These are phyloP conservation scores for Beauveria rudraprayagi DNA, from an alignment of 2,329 filamentous ascomycete genomes.

Conservation along the genomic window DNA sequence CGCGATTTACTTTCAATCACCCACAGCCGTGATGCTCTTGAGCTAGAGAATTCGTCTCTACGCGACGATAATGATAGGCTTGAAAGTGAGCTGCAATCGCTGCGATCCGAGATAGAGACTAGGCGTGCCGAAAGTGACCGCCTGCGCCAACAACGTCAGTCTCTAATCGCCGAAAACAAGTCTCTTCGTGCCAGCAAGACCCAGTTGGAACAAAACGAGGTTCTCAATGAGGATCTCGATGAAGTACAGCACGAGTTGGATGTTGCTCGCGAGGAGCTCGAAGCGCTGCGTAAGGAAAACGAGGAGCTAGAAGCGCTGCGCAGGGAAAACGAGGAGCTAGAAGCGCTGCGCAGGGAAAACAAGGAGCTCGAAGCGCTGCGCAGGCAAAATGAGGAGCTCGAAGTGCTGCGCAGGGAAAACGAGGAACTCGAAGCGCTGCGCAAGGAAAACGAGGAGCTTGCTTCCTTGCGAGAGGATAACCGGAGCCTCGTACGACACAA, in stretches of 20 bases:
- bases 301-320: too few species aligned
- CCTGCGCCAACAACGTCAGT: conserved; percentile 35
- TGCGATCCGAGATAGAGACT: conserved; percentile 33
- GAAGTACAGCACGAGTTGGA: conserved; percentile 34
- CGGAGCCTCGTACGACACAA: conserved; percentile 46
- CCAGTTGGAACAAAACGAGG: conserved; percentile 22
- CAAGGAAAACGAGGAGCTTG: conserved; percentile 4
- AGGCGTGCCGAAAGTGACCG: conserved; percentile 34
- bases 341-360: neutral
- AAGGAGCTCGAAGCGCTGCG: neutral
- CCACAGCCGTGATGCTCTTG: conserved; percentile 28
- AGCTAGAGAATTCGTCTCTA: conserved; percentile 34
- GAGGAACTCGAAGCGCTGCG: neutral
- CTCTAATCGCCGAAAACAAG: conserved; percentile 35
- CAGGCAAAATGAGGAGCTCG: neutral
- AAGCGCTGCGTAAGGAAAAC: too few species aligned
- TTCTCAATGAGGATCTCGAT: conserved; percentile 33
- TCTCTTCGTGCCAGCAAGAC: conserved; percentile 35
- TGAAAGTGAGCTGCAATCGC: conserved; percentile 26
- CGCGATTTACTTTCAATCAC: conserved; percentile 34
- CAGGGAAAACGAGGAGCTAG: neutral
- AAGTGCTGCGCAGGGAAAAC: neutral
- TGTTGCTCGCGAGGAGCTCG: conserved; percentile 20
- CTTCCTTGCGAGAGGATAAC: conserved; percentile 36
- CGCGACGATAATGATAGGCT: conserved; percentile 32